Evolutionary conservation across 2,329 filamentous ascomycete genomes (phyloP).

Genomic region (Penicillium sp.): DNA sequence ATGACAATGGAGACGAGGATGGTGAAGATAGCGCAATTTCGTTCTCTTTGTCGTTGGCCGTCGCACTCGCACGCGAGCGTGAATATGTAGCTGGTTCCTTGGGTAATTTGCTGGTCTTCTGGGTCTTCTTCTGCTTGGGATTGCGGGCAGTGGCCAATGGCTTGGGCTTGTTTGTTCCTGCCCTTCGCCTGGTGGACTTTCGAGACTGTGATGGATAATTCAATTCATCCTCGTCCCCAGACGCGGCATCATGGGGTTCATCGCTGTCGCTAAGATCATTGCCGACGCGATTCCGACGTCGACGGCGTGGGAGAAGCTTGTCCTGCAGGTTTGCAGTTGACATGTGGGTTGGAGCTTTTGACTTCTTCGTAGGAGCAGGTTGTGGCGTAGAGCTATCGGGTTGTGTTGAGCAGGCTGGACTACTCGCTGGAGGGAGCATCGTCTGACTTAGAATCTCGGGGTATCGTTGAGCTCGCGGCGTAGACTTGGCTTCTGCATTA

Average conservation of each 20-base stretch:
- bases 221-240: constrained; percentile 41
- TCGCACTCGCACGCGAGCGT: constrained; percentile 7
- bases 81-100: constrained; percentile 13
- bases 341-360: constrained; percentile 22
- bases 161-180: constrained; percentile 19
- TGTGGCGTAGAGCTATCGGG: background rate
- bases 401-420: constrained; percentile 20
- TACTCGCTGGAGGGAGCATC: constrained; percentile 42
- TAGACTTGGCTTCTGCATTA: constrained; percentile 1
- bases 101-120: constrained; percentile 13
- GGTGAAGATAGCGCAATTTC: constrained; percentile 29
- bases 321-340: constrained; percentile 40
- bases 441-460: constrained; percentile 36
- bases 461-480: constrained; percentile 13
- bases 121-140: constrained; percentile 15
- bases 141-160: constrained; percentile 20
- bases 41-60: constrained; percentile 34
- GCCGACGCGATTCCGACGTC: constrained; percentile 16
- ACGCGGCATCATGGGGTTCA: constrained; percentile 21
- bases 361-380: background rate
- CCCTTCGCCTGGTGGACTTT: constrained; percentile 16
- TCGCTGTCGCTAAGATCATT: constrained; percentile 29
- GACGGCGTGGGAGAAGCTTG: constrained; percentile 37
- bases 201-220: constrained; percentile 27
- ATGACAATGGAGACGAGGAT: constrained; percentile 38